phyloP scores from a whole-genome alignment of 2,329 filamentous ascomycete genomes.

The Nigrospora sphaerica region DNA sequence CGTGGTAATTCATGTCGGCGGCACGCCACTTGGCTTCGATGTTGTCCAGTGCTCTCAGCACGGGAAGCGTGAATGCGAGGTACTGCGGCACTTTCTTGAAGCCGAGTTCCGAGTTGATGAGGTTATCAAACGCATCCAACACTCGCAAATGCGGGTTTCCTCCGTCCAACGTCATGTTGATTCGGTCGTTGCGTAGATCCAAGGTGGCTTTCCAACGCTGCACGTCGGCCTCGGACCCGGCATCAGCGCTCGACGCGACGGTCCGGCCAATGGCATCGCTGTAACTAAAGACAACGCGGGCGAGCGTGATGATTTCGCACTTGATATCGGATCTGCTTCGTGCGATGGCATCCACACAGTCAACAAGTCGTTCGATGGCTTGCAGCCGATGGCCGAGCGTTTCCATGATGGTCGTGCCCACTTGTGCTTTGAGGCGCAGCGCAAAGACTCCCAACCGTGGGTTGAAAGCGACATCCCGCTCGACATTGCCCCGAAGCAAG shows the following conservation, averaged over 20 bases:
- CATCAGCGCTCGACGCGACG: not conserved
- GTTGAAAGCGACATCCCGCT: slow-evolving; percentile 57
- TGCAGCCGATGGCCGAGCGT: slow-evolving; percentile 54
- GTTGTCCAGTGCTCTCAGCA: slow-evolving; percentile 53
- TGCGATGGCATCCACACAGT: slow-evolving; percentile 60
- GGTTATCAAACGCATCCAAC: slow-evolving; percentile 50
- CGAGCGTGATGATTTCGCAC: slow-evolving; percentile 53
- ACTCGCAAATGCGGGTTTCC: slow-evolving; percentile 63
- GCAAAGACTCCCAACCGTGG: slow-evolving; percentile 53
- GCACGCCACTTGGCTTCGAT: slow-evolving; percentile 50
- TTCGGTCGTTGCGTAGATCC: slow-evolving; percentile 45
- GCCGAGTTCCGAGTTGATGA: slow-evolving; percentile 28
- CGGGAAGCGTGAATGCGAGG: slow-evolving; percentile 54
- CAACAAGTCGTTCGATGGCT: slow-evolving; percentile 63
- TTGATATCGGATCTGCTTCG: slow-evolving; percentile 46
- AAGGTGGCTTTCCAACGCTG: slow-evolving; percentile 47
- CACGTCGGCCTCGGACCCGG: not conserved
- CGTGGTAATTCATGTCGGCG: slow-evolving; percentile 33
- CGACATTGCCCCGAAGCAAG: slow-evolving; percentile 46
- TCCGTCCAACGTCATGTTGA: slow-evolving; percentile 52
- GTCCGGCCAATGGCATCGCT: slow-evolving; percentile 20
- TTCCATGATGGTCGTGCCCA: slow-evolving; percentile 52
- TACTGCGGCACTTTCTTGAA: slow-evolving; percentile 47
- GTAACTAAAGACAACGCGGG: slow-evolving; percentile 64
- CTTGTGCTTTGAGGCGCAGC: slow-evolving; percentile 49